Conservation (phyloP, 2,329 filamentous ascomycete species). For the Colletotrichum sp. region DNA sequence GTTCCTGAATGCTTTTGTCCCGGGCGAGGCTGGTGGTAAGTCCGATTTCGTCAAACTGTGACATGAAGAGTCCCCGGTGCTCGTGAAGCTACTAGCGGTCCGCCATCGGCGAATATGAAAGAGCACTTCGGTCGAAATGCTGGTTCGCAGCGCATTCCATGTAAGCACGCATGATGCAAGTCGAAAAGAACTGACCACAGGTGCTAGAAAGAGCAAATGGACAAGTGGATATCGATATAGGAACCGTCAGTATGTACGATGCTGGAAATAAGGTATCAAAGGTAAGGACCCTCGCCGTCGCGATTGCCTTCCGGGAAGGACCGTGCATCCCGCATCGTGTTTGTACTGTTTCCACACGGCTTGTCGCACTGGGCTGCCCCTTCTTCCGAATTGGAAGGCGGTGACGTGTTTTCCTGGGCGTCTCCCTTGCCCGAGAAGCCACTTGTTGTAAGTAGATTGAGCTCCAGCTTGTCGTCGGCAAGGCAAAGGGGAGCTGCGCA, state of each 20-base stretch:
- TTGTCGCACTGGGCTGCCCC: background rate
- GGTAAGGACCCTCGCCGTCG: background rate
- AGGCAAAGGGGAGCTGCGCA: background rate
- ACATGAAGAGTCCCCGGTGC: background rate
- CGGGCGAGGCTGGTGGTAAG: background rate
- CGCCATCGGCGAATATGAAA: background rate
- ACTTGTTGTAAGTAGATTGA: background rate
- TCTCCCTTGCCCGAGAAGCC: conserved; percentile 3
- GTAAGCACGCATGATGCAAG: background rate
- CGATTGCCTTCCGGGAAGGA: background rate
- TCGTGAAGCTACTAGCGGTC: background rate
- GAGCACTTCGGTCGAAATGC: background rate
- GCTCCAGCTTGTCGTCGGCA: conserved; percentile 2
- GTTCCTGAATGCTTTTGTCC: too few species aligned
- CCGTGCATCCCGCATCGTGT: background rate
- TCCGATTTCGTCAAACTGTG: background rate
- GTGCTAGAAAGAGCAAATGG: background rate
- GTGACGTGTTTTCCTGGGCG: background rate
- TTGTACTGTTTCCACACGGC: accelerated
- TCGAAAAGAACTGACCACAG: background rate
- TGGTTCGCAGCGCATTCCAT: background rate
- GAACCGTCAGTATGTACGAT: background rate
- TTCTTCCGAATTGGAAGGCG: conserved; percentile 6
- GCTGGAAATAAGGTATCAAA: background rate
- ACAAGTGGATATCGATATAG: background rate